phyloP scores from a whole-genome alignment of 2,329 filamentous ascomycete genomes.

The Fusarium sp. region DNA sequence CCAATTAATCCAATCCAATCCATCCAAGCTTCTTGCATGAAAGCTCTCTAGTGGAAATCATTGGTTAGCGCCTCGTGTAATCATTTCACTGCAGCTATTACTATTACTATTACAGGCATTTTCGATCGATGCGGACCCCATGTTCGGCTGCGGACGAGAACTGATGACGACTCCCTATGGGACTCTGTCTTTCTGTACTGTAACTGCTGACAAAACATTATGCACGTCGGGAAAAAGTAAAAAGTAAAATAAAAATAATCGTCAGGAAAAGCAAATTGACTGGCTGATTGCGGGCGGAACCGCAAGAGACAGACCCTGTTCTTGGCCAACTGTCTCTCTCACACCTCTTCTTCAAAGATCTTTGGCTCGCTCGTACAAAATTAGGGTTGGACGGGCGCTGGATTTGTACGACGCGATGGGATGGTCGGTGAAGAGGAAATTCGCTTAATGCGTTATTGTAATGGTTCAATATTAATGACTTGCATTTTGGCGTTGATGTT shows the following conservation, averaged over 20 bases:
- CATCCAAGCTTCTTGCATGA: constrained; percentile 26
- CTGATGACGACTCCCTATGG: constrained; percentile 32
- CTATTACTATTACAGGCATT: background rate
- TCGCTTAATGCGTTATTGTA: constrained; percentile 24
- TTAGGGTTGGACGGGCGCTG: constrained; percentile 5
- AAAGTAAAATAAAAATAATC: background rate
- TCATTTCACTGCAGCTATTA: constrained; percentile 5
- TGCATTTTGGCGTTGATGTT: constrained; percentile 9
- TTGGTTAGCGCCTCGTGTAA: constrained; percentile 32
- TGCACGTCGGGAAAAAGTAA: background rate
- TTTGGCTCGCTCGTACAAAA: constrained; percentile 16
- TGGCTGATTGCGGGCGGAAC: constrained; percentile 26
- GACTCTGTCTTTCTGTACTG: background rate
- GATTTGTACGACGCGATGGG: background rate
- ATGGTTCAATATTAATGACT: constrained; percentile 9
- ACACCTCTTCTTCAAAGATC: background rate
- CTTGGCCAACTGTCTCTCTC: background rate
- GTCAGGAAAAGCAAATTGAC: background rate
- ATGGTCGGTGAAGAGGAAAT: constrained; percentile 7
- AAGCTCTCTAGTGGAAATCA: constrained; percentile 20
- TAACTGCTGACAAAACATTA: constrained; percentile 27
- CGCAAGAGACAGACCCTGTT: constrained; percentile 10
- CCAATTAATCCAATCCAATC: constrained; percentile 9
- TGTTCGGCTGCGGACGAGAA: constrained; percentile 9
- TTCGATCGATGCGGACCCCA: constrained; percentile 32